Evolutionary conservation across 306 rosid species (phyloP).

Genomic region (Ormosia semicastrata): DNA sequence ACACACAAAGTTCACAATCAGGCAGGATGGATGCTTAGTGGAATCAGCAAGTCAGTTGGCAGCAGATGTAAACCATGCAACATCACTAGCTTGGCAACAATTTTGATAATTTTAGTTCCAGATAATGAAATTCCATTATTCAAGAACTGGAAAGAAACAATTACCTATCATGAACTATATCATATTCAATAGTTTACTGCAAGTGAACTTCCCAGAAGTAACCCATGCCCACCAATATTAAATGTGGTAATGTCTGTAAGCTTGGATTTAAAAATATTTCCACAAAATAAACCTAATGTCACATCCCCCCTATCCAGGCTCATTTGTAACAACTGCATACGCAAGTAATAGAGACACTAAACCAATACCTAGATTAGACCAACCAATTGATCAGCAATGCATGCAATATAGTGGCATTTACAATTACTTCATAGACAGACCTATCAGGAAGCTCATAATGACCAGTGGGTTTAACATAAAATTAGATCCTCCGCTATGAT

Average conservation of each 20-base stretch:
- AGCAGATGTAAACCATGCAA: conserved; percentile 26
- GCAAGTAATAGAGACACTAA: background rate
- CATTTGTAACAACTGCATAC: background rate
- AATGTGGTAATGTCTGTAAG: background rate
- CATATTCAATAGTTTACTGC: background rate
- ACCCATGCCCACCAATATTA: conserved; percentile 12
- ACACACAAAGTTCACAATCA: conserved; percentile 33
- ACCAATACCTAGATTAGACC: conserved; percentile 7
- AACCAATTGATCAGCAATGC: conserved; percentile 18
- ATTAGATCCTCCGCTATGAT: background rate
- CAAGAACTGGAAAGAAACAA: conserved; percentile 9
- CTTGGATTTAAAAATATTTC: conserved; percentile 1
- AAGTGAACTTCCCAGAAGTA: background rate
- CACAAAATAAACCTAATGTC: conserved; percentile 4
- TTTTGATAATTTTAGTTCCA: background rate
- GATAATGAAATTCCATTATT: conserved; percentile 3
- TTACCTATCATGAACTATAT: conserved; percentile 10
- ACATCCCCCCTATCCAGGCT: background rate
- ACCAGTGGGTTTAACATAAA: conserved; percentile 9
- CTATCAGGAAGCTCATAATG: conserved; percentile 13
- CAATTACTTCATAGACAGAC: conserved; percentile 8
- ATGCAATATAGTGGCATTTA: conserved; percentile 7
- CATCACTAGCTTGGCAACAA: conserved; percentile 22
- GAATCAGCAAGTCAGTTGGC: conserved; percentile 19
- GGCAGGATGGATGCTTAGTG: conserved; percentile 20